phyloP scores from a whole-genome alignment of 768 basidiomycete species.

The Mycena polygramma region DNA sequence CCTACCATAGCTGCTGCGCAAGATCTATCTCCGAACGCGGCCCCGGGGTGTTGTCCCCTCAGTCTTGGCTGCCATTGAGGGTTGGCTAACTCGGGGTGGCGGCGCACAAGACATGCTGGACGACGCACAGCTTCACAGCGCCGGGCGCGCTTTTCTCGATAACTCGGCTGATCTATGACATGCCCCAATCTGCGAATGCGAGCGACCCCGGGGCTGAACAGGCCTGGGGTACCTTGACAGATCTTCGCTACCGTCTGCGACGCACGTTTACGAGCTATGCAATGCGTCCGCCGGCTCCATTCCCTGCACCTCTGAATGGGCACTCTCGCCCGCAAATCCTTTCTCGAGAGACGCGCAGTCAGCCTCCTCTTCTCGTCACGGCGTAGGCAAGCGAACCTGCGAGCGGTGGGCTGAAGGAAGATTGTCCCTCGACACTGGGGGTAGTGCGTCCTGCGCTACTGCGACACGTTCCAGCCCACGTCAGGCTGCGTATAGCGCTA shows the following conservation, averaged over 20 bases:
- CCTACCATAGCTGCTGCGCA: slow-evolving; percentile 73
- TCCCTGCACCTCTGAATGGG: slow-evolving; percentile 41
- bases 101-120: slow-evolving; percentile 87
- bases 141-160: slow-evolving; percentile 71
- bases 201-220: slow-evolving; percentile 61
- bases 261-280: slow-evolving; percentile 67
- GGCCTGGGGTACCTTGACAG: slow-evolving; percentile 60
- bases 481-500: too few relatives aligned
- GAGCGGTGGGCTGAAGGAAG: too few relatives aligned
- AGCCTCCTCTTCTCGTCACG: too few relatives aligned
- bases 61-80: slow-evolving; percentile 65
- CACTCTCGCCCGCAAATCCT: slow-evolving; percentile 47
- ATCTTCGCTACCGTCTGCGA: slow-evolving; percentile 57
- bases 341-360: too few relatives aligned
- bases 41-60: slow-evolving; percentile 56
- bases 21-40: slow-evolving; percentile 73
- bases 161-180: slow-evolving; percentile 64
- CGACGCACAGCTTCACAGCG: slow-evolving; percentile 72
- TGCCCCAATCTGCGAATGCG: slow-evolving; percentile 57
- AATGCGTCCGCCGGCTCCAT: slow-evolving; percentile 66
- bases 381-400: too few relatives aligned
- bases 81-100: slow-evolving; percentile 81
- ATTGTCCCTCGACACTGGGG: too few relatives aligned
- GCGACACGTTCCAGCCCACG: too few relatives aligned
- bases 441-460: too few relatives aligned